Base-by-base conservation (phyloP, 805 yeast species). In the Wickerhamiella azymoides region DNA sequence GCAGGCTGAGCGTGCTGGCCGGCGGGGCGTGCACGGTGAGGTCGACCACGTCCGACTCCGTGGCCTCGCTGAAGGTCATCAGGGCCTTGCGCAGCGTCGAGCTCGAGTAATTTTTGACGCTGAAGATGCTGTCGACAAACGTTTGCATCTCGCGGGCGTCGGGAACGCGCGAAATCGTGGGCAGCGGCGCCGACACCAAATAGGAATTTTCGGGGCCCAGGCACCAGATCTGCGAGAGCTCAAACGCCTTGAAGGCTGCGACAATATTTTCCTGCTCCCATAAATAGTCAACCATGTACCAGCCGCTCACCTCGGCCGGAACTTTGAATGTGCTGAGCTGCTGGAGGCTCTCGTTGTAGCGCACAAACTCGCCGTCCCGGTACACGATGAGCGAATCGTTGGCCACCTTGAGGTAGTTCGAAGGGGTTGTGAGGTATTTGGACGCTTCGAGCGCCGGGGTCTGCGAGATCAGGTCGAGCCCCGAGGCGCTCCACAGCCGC, bases 401-500 rank as follows among this genome's bases (percentile, higher is more conserved):
- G n/a, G n/a, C n/a, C 4, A 27, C 36, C 13, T 47, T 35, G 35
- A 55, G 33, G 42, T 46, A 48, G 7, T 27, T 37, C 1, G 53
- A 36, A 1, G 59, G 53, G 33, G 37, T 41, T 5, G 39, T 41
- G 25, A 28, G 21, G 28, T 21, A 25, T 9, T 24, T 24, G 10
- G 32, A 27, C n/a, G 25, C 27, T 4, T 26, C 18, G 10, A 11
- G 11, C 4, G 26, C 7, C 10, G 14, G 21, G n/a, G 32, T 18
- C 25, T 39, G 39, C 39, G 46, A 43, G n/a, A 65, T 36, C n/a
- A 65, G 53, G 5, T 54, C 40, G 40, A 62, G 56, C 3, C 66
- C 53, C 0, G 56, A 50, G 3, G 79, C 54, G 25, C 76, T 70
- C 88, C 92, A 84, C 17, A 81, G 52, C 50, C 76, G 73, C 30